These are phyloP conservation scores for Striga hermonthica DNA, from an alignment of 305 asterid species.

Conservation along the genomic window DNA sequence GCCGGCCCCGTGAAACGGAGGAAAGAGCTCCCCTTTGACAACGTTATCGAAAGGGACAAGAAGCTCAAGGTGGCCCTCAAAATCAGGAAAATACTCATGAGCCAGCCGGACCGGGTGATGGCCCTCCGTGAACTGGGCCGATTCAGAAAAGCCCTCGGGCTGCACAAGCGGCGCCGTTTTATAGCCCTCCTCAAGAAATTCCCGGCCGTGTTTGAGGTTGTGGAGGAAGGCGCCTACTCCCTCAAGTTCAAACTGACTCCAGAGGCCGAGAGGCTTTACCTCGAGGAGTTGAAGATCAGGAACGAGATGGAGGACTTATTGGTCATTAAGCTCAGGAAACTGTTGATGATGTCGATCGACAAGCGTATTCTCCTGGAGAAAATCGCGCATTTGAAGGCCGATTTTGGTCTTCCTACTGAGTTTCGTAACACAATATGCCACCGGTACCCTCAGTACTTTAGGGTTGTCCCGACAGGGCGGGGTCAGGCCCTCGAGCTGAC, in stretches of 20 bases:
- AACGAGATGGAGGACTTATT: slow-evolving; percentile 88
- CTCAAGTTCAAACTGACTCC: slow-evolving; percentile 74
- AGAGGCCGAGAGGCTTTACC: slow-evolving; percentile 89
- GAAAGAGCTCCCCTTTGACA: slow-evolving; percentile 86
- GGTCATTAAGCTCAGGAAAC: slow-evolving; percentile 78
- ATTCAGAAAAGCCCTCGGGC: slow-evolving; percentile 65
- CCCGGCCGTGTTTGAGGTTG: slow-evolving; percentile 89
- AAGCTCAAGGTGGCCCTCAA: slow-evolving; percentile 81
- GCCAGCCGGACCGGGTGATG: slow-evolving; percentile 85
- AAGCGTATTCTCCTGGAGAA: slow-evolving; percentile 87
- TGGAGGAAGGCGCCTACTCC: slow-evolving; percentile 89
- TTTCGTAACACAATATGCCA: slow-evolving; percentile 79
- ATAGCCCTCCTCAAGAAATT: slow-evolving; percentile 76
- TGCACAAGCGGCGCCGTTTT: slow-evolving; percentile 61
- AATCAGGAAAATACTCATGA: slow-evolving; percentile 78
- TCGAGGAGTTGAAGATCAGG: slow-evolving; percentile 78
- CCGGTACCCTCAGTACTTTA: slow-evolving; percentile 88
- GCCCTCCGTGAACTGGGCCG: slow-evolving; percentile 74
- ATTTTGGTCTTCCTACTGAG: slow-evolving; percentile 82
- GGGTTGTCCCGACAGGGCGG: slow-evolving; percentile 66
- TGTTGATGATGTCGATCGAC: slow-evolving; percentile 91
- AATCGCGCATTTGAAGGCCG: slow-evolving; percentile 81
- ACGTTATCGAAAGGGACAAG: slow-evolving; percentile 94
- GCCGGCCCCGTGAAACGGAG: slow-evolving; percentile 84
- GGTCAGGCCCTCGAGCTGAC: slow-evolving; percentile 87